A percentile compares a stretch with the other conserved stretches of the same genome.
Conservation (phyloP, 176 grass and related monocot genomes). For the Zoysia japonica region DNA sequence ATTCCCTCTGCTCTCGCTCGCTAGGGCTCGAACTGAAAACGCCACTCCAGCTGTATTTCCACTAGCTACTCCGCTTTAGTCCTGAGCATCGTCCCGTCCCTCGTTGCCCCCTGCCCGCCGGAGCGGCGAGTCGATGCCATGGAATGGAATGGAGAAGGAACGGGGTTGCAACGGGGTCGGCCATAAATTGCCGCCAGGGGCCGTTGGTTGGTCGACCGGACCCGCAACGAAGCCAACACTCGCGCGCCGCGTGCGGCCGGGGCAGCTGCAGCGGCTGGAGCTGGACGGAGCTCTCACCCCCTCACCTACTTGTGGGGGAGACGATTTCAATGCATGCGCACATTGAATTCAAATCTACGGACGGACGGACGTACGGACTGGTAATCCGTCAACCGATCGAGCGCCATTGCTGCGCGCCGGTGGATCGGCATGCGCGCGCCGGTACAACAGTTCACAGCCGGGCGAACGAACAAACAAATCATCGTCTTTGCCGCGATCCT, state of each 20-base stretch:
- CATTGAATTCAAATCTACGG: background rate
- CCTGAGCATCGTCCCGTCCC: background rate
- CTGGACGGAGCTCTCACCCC: background rate
- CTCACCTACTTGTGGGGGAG: constrained; percentile 28
- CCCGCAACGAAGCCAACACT: constrained; percentile 29
- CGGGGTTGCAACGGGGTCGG: background rate
- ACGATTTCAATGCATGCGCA: constrained; percentile 33
- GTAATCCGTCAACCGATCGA: background rate
- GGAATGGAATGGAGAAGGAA: background rate
- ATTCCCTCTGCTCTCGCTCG: constrained; percentile 13
- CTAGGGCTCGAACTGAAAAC: constrained; percentile 8
- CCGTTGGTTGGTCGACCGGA: constrained; percentile 46
- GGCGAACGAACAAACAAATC: background rate
- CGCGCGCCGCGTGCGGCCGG: constrained; percentile 16
- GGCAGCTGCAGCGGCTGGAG: constrained; percentile 21
- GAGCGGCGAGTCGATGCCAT: background rate
- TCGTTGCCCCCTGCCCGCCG: background rate
- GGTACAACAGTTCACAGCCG: too few relatives aligned
- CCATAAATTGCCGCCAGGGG: constrained; percentile 74
- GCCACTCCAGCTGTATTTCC: constrained; percentile 8
- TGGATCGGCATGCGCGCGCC: too few relatives aligned
- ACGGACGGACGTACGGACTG: background rate
- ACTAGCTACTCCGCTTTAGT: too few relatives aligned
- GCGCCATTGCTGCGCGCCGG: background rate
- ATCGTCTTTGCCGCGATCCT: background rate